phyloP scores from a whole-genome alignment of 495 filamentous ascomycete genomes.

The Penicillium coprophilum region DNA sequence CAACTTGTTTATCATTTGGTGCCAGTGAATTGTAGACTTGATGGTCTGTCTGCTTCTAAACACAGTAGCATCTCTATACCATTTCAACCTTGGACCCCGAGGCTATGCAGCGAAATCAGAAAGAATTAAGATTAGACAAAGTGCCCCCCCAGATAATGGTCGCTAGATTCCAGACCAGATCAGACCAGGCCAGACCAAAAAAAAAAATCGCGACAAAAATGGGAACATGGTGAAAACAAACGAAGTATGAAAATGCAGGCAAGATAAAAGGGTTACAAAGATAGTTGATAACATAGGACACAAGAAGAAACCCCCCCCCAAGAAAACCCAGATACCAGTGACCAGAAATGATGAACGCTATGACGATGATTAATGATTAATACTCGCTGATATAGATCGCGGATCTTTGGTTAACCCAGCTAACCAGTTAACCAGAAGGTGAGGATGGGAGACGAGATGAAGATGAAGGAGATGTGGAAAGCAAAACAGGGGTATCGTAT shows the following conservation, averaged over 20 bases:
- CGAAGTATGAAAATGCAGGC: neutral
- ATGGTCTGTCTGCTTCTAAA: neutral
- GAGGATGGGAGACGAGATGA: neutral
- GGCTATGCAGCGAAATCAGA: conserved; percentile 3
- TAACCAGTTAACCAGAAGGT: conserved; percentile 15
- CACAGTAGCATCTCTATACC: neutral
- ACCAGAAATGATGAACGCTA: conserved; percentile 12
- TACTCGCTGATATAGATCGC: conserved; percentile 21
- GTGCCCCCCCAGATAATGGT: conserved; percentile 5
- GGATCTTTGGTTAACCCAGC: conserved; percentile 15
- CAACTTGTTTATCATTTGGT: conserved; percentile 1
- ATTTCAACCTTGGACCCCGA: neutral
- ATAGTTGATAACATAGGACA: conserved; percentile 7
- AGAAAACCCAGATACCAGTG: conserved; percentile 8
- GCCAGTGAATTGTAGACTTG: neutral
- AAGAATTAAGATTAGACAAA: conserved; percentile 16
- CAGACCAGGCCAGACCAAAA: conserved; percentile 7
- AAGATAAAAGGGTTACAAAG: neutral
- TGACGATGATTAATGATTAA: conserved; percentile 28
- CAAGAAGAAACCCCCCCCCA: neutral
- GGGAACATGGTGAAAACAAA: conserved; percentile 2
- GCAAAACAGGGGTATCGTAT: conserved; percentile 1
- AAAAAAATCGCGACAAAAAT: conserved; percentile 6
- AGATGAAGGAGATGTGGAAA: neutral
- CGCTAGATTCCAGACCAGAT: conserved; percentile 9